Conservation (phyloP, 2,329 filamentous ascomycete genomes). For the Penicillium sp. region DNA sequence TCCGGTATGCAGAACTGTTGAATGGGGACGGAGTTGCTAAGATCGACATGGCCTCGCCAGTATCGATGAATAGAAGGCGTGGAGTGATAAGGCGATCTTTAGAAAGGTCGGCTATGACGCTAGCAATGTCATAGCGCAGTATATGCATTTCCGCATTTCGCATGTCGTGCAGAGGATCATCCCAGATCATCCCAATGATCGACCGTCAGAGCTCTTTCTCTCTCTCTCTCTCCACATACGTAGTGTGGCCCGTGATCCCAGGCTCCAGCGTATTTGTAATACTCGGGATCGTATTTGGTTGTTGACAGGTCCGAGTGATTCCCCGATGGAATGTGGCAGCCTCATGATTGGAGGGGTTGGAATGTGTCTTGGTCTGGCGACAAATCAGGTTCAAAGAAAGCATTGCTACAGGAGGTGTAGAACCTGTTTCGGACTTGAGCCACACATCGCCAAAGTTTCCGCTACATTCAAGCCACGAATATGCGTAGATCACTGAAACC, state of each 20-base stretch:
- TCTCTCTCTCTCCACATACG: neutral
- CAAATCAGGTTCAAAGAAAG: neutral
- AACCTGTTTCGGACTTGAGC: neutral
- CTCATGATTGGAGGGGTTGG: constrained; percentile 15
- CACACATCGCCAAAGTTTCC: constrained; percentile 3
- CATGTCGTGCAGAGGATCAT: constrained; percentile 23
- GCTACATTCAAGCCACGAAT: neutral
- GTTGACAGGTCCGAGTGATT: neutral
- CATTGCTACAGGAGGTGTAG: neutral
- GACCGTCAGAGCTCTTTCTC: neutral
- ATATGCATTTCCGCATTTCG: constrained; percentile 14
- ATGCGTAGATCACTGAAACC: neutral
- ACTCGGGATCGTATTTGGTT: neutral
- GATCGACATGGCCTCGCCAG: constrained; percentile 11
- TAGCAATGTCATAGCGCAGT: constrained; percentile 5
- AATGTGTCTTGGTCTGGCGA: constrained; percentile 15
- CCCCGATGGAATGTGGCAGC: constrained; percentile 20
- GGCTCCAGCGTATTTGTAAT: neutral
- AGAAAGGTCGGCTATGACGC: neutral
- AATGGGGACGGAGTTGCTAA: constrained; percentile 10
- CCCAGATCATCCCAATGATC: constrained; percentile 13
- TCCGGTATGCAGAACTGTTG: constrained; percentile 12
- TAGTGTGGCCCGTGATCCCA: neutral
- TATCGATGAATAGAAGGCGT: neutral
- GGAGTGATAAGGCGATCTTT: neutral